A percentile compares a stretch with the other conserved stretches of the same genome.
phyloP scores from a whole-genome alignment of 495 filamentous ascomycete genomes.

The Hyaloscypha hepaticicola region DNA sequence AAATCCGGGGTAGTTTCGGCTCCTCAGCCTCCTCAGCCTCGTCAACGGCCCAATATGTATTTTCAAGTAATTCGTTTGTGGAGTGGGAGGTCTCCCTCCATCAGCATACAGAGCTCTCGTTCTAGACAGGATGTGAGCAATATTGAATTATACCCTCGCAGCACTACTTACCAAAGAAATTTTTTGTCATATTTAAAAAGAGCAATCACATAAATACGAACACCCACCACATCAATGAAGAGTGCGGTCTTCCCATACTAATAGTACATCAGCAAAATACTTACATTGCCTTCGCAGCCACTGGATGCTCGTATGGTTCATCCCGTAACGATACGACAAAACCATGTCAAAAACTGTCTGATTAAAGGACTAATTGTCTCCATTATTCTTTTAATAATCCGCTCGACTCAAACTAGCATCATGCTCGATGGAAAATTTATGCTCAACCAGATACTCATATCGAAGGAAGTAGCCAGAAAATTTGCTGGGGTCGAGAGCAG shows the following conservation, averaged over 20 bases:
- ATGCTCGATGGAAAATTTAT: constrained; percentile 35
- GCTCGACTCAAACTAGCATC: constrained; percentile 32
- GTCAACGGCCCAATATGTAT: too few species aligned
- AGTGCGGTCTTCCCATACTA: constrained; percentile 28
- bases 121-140: constrained; percentile 5
- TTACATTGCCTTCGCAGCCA: constrained; percentile 14
- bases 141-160: background rate
- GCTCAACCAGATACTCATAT: constrained; percentile 28
- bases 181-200: constrained; percentile 19
- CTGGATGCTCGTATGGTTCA: constrained; percentile 10
- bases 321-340: constrained; percentile 17
- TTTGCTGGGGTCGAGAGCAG: constrained; percentile 26
- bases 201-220: constrained; percentile 18
- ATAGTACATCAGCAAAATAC: background rate
- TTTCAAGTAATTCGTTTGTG: constrained; percentile 13
- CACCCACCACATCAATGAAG: constrained; percentile 21
- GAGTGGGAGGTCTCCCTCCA: constrained; percentile 15
- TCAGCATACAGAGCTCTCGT: constrained; percentile 19
- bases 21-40: too few species aligned
- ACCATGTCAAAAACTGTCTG: constrained; percentile 32
- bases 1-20: too few species aligned
- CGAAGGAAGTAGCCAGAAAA: constrained; percentile 28
- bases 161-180: constrained; percentile 19
- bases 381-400: constrained; percentile 27
- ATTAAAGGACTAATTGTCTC: constrained; percentile 35